Evolutionary conservation across 306 rosid genomes (phyloP).

Genomic region (Malus sylvestris): DNA sequence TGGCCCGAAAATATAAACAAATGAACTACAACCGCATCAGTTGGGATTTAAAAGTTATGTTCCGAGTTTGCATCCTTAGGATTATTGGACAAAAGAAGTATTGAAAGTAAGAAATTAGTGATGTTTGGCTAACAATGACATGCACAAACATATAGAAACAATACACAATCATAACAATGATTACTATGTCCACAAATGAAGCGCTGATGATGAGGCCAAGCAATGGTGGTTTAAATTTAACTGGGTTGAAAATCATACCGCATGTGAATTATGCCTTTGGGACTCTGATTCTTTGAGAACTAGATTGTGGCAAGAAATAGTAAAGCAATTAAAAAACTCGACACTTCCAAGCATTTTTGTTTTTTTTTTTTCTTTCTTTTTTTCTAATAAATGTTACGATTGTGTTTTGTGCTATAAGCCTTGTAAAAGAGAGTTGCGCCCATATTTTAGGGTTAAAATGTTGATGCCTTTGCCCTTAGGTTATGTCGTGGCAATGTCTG

Average conservation of each 20-base stretch:
- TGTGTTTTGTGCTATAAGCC: not conserved
- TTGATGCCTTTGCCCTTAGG: not conserved
- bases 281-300: not conserved
- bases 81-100: not conserved
- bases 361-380: not conserved
- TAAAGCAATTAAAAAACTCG: not conserved
- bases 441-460: not conserved
- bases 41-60: not conserved
- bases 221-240: not conserved
- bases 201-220: not conserved
- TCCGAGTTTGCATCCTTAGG: not conserved
- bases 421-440: not conserved
- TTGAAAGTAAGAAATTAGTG: not conserved
- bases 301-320: not conserved
- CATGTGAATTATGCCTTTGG: not conserved
- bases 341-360: not conserved
- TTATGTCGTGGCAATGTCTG: not conserved
- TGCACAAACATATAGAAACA: slow-evolving; percentile 1
- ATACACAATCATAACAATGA: not conserved
- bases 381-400: not conserved
- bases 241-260: slow-evolving; percentile 1
- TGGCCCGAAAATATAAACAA: not conserved
- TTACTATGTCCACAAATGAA: not conserved
- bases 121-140: not conserved
- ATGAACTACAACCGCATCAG: not conserved